Percentiles rank a stretch among this genome's conserved stretches.
Evolutionary conservation across 2,329 filamentous ascomycete species (phyloP).

Genomic region (Arthrobotrys musiformis): DNA sequence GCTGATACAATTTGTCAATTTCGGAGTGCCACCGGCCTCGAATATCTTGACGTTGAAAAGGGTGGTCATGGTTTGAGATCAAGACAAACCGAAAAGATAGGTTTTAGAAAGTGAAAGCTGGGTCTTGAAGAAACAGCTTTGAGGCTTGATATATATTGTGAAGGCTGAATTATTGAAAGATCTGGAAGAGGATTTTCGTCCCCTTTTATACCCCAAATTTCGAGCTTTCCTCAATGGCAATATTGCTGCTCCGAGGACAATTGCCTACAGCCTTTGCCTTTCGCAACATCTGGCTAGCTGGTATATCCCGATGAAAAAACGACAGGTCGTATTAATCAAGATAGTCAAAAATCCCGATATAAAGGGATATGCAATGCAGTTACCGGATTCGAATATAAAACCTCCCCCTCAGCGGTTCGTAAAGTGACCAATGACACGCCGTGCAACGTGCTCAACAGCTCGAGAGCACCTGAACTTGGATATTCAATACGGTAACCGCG

Average conservation of each 20-base stretch:
- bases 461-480: background rate
- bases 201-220: conserved; percentile 1
- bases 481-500: background rate
- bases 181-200: background rate
- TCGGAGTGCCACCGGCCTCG: background rate
- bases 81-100: background rate
- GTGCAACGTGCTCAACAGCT: background rate
- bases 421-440: background rate
- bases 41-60: conserved; percentile 22
- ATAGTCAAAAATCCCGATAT: background rate
- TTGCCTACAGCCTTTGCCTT: background rate
- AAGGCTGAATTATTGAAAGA: background rate
- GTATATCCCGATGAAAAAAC: too few relatives aligned
- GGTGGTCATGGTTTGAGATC: background rate
- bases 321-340: background rate
- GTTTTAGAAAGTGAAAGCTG: background rate
- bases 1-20: conserved; percentile 7
- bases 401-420: background rate
- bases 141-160: background rate
- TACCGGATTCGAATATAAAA: background rate
- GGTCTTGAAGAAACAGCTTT: background rate
- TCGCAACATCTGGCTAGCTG: background rate
- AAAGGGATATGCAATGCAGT: conserved; percentile 6
- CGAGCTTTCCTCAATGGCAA: background rate
- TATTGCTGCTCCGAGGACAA: background rate